A percentile compares a stretch with the other conserved stretches of the same genome.
phyloP scores from a whole-genome alignment of 345 rosid species.

The Cardamine resedifolia region DNA sequence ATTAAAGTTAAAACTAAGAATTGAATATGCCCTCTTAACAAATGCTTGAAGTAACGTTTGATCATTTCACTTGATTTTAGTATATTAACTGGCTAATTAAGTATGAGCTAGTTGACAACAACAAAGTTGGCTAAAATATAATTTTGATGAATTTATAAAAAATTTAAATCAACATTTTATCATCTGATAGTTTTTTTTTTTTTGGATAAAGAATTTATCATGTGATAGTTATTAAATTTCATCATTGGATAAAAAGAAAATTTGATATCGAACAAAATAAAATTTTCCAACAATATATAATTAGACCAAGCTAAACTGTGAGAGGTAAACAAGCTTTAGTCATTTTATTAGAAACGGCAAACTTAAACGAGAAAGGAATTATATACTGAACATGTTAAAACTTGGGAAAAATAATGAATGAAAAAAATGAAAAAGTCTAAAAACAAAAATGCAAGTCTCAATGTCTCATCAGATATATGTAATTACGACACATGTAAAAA shows the following conservation, averaged over 20 bases:
- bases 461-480: background rate
- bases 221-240: background rate
- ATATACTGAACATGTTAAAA: background rate
- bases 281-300: too few species aligned
- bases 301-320: background rate
- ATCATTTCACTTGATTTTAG: too few species aligned
- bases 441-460: background rate
- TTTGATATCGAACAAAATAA: too few species aligned
- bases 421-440: too few species aligned
- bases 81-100: too few species aligned
- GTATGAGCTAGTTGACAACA: background rate
- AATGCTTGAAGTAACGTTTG: background rate
- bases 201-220: too few species aligned
- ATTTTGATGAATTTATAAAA: too few species aligned
- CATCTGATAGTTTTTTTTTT: background rate
- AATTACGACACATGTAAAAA: background rate
- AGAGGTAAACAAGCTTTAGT: too few species aligned
- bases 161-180: too few species aligned
- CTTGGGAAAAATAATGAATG: background rate
- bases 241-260: too few species aligned
- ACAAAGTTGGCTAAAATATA: background rate
- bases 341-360: too few species aligned
- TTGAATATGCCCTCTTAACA: background rate
- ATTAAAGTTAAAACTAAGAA: background rate
- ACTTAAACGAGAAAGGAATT: too few species aligned